A percentile compares a stretch with the other conserved stretches of the same genome.
These are phyloP conservation scores for Calonectria pseudoreteaudii DNA, from an alignment of 2,329 filamentous ascomycete genomes.

Conservation along the genomic window DNA sequence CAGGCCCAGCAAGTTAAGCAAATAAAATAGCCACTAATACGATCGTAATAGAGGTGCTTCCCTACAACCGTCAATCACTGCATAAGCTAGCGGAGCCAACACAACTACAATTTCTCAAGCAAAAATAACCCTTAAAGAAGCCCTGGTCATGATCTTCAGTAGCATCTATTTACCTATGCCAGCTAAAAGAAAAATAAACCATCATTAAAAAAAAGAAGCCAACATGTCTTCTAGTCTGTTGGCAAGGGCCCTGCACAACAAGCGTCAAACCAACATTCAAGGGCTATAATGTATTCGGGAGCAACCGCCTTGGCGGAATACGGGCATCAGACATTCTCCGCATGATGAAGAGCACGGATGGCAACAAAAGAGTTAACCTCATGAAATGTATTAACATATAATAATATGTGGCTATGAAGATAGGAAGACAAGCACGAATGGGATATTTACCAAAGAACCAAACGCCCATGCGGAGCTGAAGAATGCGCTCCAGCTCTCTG, in stretches of 20 bases:
- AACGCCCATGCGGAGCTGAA: constrained; percentile 9
- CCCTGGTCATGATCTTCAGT: too few species aligned
- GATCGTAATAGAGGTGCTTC: too few species aligned
- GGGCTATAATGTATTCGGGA: not conserved
- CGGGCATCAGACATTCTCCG: not conserved
- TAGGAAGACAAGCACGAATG: constrained; percentile 14
- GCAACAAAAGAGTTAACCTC: not conserved
- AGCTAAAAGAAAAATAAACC: too few species aligned
- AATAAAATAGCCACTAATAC: not conserved
- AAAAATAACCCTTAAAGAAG: too few species aligned
- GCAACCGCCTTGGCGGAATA: not conserved
- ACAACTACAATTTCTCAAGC: too few species aligned
- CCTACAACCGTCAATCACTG: too few species aligned
- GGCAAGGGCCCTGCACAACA: too few species aligned
- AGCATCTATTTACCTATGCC: too few species aligned
- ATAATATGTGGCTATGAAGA: constrained; percentile 16
- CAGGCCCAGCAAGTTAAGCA: not conserved
- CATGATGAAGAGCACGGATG: not conserved
- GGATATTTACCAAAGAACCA: constrained; percentile 23
- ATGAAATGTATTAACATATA: constrained; percentile 2
- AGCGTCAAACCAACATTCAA: too few species aligned
- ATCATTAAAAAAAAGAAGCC: too few species aligned
- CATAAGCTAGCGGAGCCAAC: too few species aligned
- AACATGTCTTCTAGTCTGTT: too few species aligned
- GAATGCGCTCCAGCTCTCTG: constrained; percentile 10